Percentiles rank a stretch among this genome's conserved stretches.
Evolutionary conservation across 73 alveolate genomes (phyloP).

Genomic region (Tetrahymena malaccensis): DNA sequence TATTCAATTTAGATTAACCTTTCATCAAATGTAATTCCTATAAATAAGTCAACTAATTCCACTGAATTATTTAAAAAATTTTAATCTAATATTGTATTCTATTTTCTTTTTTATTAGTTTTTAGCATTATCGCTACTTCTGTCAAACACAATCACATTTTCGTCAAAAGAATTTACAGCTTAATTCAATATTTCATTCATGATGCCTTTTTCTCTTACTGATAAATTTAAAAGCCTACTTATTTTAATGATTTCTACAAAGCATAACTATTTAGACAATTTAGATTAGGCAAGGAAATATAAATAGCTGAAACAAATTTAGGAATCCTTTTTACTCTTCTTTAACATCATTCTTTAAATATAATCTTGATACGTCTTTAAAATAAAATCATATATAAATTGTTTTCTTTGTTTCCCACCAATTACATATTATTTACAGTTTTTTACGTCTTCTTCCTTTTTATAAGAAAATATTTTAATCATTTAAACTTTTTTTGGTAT

Average conservation of each 20-base stretch:
- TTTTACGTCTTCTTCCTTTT: neutral
- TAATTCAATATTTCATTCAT: neutral
- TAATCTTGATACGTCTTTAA: neutral
- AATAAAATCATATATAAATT: neutral
- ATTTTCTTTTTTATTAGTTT: neutral
- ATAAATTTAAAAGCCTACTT: neutral
- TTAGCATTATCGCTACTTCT: neutral
- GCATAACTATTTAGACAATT: neutral
- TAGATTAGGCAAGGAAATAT: neutral
- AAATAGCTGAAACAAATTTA: neutral
- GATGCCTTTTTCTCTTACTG: neutral
- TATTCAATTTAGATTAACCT: neutral
- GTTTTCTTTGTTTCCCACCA: neutral
- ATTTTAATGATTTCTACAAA: neutral
- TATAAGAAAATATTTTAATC: neutral
- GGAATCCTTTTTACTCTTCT: neutral
- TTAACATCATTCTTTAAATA: neutral
- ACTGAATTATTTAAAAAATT: neutral
- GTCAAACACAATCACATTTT: neutral
- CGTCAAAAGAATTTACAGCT: neutral
- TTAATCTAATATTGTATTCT: neutral
- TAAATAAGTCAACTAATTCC: neutral
- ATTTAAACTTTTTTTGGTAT: neutral
- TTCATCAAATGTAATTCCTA: neutral
- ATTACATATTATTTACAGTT: neutral